Evolutionary conservation across 306 rosid genomes (phyloP).

Genomic region (Cucurbita ficifolia): DNA sequence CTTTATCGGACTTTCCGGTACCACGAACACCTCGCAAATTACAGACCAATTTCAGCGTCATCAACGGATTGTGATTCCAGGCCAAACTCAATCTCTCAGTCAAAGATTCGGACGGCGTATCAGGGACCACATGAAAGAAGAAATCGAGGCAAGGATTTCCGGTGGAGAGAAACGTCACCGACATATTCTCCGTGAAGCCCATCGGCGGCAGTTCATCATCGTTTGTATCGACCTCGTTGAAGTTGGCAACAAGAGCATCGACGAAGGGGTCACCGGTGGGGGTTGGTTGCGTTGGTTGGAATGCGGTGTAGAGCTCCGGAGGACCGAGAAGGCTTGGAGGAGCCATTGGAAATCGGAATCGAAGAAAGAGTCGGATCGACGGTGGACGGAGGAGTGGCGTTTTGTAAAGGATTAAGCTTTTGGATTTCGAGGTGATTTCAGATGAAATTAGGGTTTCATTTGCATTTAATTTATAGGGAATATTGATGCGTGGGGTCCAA

Average conservation of each 20-base stretch:
- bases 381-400: too few relatives aligned
- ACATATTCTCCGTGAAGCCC: constrained; percentile 25
- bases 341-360: constrained; percentile 14
- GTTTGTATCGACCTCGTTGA: constrained; percentile 5
- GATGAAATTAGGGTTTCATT: not conserved
- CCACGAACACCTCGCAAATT: constrained; percentile 58
- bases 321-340: constrained; percentile 43
- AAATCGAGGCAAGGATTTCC: constrained; percentile 54
- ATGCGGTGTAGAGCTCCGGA: constrained; percentile 23
- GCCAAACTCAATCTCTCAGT: constrained; percentile 17
- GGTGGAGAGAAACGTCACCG: constrained; percentile 32
- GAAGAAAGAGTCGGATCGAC: too few relatives aligned
- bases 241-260: constrained; percentile 22
- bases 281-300: not conserved
- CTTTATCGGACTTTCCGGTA: constrained; percentile 44
- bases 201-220: not conserved
- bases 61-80: constrained; percentile 31
- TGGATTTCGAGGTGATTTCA: not conserved
- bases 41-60: constrained; percentile 48
- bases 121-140: constrained; percentile 49
- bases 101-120: constrained; percentile 20
- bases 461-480: not conserved
- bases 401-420: not conserved
- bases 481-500: not conserved
- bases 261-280: constrained; percentile 18